Conservation (phyloP, 768 basidiomycete genomes). For the Cystobasidium onofrii region DNA sequence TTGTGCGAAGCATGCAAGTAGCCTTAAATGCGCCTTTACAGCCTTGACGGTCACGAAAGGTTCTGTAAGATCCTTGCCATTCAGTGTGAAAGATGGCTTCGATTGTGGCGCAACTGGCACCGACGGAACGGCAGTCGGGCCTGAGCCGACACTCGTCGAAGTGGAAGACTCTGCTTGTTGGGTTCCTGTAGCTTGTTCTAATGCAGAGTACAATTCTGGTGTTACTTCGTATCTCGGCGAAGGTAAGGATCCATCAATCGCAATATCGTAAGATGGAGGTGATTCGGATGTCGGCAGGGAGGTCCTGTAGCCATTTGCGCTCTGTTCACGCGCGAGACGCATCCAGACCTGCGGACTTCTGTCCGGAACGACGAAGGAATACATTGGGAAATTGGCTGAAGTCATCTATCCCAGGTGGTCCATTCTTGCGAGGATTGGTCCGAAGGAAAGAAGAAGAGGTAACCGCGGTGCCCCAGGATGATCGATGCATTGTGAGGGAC, state of each 20-base stretch:
- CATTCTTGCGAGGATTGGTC: background rate
- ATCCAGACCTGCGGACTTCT: background rate
- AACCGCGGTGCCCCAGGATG: background rate
- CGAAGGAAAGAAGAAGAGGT: background rate
- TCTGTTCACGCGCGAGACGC: background rate
- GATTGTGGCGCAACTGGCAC: background rate
- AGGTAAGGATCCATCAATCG: background rate
- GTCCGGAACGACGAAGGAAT: background rate
- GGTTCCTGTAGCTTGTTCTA: background rate
- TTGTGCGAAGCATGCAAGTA: slow-evolving; percentile 5
- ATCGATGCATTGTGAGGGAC: background rate
- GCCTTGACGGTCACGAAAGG: slow-evolving; percentile 2
- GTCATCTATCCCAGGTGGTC: background rate
- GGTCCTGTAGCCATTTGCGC: background rate
- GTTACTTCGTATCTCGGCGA: background rate
- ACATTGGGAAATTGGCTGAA: background rate
- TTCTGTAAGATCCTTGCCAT: slow-evolving; percentile 2
- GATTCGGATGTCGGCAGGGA: background rate
- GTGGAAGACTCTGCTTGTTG: background rate
- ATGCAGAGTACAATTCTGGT: background rate
- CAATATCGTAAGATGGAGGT: background rate
- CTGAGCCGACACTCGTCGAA: background rate
- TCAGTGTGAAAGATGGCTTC: background rate
- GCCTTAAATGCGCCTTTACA: background rate
- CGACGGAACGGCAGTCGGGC: background rate